Evolutionary conservation across 495 filamentous ascomycete genomes (phyloP).

Genomic region (Astrocystis sublimbata): DNA sequence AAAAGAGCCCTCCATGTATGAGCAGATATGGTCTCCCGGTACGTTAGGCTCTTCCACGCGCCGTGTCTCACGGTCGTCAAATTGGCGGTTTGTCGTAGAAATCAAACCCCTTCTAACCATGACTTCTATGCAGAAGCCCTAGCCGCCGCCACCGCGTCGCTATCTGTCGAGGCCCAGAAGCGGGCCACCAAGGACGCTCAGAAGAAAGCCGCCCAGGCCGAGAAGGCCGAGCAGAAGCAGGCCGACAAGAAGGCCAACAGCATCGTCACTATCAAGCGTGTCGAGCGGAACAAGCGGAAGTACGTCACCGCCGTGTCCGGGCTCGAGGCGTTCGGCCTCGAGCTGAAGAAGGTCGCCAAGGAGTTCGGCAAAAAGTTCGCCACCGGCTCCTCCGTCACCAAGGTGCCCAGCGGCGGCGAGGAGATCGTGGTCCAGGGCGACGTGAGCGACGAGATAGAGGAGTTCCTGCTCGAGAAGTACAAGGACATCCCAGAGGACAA

Average conservation of each 20-base stretch:
- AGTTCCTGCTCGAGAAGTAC: conserved; percentile 85
- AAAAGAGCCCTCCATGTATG: conserved; percentile 69
- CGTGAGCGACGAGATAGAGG: conserved; percentile 89
- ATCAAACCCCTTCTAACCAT: too few species aligned
- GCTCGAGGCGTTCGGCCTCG: conserved; percentile 84
- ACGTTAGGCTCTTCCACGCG: conserved; percentile 22
- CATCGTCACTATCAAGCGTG: conserved; percentile 89
- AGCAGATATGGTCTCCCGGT: conserved; percentile 83
- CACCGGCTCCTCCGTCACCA: conserved; percentile 89
- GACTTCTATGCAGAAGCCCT: conserved; percentile 69
- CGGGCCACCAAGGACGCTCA: conserved; percentile 90
- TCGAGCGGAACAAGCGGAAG: conserved; percentile 97
- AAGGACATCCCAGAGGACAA: conserved; percentile 87
- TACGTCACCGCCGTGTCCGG: conserved; percentile 89
- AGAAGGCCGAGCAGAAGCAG: conserved; percentile 75
- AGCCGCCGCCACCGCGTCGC: conserved; percentile 75
- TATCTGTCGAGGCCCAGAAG: conserved; percentile 86
- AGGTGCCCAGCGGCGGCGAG: conserved; percentile 79
- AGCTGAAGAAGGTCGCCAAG: conserved; percentile 90
- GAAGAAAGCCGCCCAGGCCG: conserved; percentile 93
- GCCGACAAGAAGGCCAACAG: conserved; percentile 72
- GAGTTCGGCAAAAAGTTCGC: conserved; percentile 92
- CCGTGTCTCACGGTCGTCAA: background rate
- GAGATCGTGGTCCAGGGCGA: conserved; percentile 99
- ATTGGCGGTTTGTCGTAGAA: too few species aligned